Percentiles rank a stretch among this genome's conserved stretches.
Conservation (phyloP, 2,329 filamentous ascomycete genomes). For the Phoma sp. region DNA sequence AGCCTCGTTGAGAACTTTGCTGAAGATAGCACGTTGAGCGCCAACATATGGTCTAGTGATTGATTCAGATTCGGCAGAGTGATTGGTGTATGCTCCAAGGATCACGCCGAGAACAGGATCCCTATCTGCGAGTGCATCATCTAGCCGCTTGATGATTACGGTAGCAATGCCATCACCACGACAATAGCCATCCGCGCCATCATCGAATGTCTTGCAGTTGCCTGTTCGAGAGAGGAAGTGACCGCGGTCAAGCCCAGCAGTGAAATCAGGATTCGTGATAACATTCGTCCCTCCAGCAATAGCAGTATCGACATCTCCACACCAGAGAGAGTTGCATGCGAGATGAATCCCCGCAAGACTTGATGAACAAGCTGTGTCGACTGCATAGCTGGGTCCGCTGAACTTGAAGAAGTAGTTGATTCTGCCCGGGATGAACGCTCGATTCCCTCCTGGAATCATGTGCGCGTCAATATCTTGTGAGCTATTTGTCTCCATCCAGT, state of each 20-base stretch:
- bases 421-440: slow-evolving; percentile 16
- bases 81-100: slow-evolving; percentile 47
- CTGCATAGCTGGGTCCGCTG: slow-evolving; percentile 15
- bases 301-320: slow-evolving; percentile 34
- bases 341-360: slow-evolving; percentile 22
- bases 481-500: neutral
- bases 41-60: slow-evolving; percentile 28
- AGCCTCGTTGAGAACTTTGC: slow-evolving; percentile 32
- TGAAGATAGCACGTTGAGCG: slow-evolving; percentile 21
- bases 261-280: slow-evolving; percentile 37
- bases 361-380: slow-evolving; percentile 33
- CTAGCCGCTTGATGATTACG: slow-evolving; percentile 39
- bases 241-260: slow-evolving; percentile 26
- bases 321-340: slow-evolving; percentile 36
- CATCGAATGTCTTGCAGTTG: slow-evolving; percentile 37
- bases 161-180: slow-evolving; percentile 34
- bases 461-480: neutral
- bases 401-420: slow-evolving; percentile 23
- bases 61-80: slow-evolving; percentile 36
- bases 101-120: slow-evolving; percentile 46
- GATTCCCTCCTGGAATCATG: neutral
- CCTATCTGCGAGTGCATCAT: slow-evolving; percentile 37
- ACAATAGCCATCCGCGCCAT: slow-evolving; percentile 41
- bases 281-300: slow-evolving; percentile 31
- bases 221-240: slow-evolving; percentile 26